Conservation (phyloP, 2,329 filamentous ascomycete genomes). For the Colletotrichum camelliae region DNA sequence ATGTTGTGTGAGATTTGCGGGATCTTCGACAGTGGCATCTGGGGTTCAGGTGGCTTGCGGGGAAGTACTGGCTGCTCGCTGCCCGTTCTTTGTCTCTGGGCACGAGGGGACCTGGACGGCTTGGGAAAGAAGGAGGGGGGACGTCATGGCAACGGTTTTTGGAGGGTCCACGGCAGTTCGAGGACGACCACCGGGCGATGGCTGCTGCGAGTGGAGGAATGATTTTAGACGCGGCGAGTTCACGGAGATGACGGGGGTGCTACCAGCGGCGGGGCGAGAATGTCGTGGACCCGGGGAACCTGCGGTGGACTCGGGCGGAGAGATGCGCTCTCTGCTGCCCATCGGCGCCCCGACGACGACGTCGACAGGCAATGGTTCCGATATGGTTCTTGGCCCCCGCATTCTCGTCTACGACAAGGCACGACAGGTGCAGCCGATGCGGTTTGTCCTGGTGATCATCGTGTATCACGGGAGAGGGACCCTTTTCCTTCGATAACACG, state of each 20-base stretch:
- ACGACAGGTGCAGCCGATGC: background rate
- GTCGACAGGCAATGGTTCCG: background rate
- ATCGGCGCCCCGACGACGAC: background rate
- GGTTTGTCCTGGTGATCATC: background rate
- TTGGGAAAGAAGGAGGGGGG: background rate
- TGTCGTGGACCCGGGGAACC: background rate
- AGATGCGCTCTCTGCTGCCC: background rate
- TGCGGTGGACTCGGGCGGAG: background rate
- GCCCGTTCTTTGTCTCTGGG: background rate
- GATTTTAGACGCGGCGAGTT: background rate
- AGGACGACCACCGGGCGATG: background rate
- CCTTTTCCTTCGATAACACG: background rate
- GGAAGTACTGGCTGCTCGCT: background rate
- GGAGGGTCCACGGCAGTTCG: background rate
- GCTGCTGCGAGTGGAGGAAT: background rate
- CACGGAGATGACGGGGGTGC: background rate
- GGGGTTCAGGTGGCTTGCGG: background rate
- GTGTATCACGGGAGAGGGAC: background rate
- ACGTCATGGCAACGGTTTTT: background rate
- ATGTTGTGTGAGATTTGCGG: background rate
- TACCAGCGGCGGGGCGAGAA: background rate
- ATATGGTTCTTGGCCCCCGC: background rate
- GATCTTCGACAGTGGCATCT: background rate
- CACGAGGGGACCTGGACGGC: background rate
- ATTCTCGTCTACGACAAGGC: background rate